These are phyloP conservation scores for Metschnikowia henanensis DNA, from an alignment of 805 yeast species.

Conservation along the genomic window DNA sequence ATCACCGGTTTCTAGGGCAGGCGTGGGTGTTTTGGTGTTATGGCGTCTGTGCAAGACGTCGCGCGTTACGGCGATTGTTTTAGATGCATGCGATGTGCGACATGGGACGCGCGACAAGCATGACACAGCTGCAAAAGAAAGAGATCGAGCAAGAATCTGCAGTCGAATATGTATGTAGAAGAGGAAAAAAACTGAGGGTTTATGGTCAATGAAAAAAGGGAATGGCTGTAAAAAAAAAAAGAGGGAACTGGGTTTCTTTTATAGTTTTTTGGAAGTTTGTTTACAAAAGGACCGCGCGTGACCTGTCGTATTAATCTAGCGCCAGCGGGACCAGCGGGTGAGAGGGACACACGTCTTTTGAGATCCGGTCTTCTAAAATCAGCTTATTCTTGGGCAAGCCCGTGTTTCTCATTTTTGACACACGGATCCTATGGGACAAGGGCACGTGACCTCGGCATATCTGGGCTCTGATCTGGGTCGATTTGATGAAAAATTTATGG, in stretches of 20 bases:
- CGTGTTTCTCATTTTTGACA: neutral
- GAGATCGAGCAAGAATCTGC: no score
- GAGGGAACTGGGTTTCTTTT: neutral
- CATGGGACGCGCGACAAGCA: constrained; percentile 2
- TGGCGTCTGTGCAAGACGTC: constrained; percentile 5
- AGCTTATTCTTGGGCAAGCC: neutral
- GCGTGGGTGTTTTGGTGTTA: constrained; percentile 7
- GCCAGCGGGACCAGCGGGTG: no score
- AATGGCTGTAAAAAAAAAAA: neutral
- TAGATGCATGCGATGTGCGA: neutral
- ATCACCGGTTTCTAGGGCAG: no score
- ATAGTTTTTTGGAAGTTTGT: neutral
- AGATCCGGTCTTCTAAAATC: no score
- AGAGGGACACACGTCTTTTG: no score
- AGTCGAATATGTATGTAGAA: no score
- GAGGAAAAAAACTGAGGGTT: no score
- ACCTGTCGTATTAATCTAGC: neutral
- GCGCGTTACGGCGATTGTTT: constrained; percentile 1
- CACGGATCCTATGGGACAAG: no score
- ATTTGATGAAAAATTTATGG: no score
- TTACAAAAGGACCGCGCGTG: neutral
- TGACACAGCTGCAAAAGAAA: neutral
- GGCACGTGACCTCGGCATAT: no score
- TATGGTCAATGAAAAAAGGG: no score
- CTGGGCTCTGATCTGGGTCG: no score